These are phyloP conservation scores for Hypoxylon perforatum DNA, from an alignment of 495 filamentous ascomycete genomes.

Conservation along the genomic window DNA sequence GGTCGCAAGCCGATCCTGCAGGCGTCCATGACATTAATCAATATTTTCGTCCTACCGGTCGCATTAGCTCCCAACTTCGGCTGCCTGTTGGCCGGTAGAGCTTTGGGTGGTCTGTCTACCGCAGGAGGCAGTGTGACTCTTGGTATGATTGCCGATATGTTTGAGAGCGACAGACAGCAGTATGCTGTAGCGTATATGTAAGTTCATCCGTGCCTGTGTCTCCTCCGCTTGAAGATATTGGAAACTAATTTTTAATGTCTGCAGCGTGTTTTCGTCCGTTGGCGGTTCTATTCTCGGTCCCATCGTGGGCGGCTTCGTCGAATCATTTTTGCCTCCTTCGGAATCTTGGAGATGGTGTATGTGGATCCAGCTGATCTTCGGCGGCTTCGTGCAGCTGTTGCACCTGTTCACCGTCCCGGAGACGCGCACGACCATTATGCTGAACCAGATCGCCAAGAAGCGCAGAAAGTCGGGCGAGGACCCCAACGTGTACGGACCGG, in stretches of 20 bases:
- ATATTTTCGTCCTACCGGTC: constrained; percentile 79
- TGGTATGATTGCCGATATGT: constrained; percentile 86
- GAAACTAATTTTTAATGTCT: background rate
- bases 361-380: constrained; percentile 84
- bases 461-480: constrained; percentile 66
- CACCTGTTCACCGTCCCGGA: constrained; percentile 77
- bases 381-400: constrained; percentile 70
- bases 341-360: constrained; percentile 80
- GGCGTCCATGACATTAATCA: constrained; percentile 74
- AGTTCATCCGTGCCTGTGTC: constrained; percentile 28
- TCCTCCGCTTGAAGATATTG: background rate
- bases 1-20: constrained; percentile 81
- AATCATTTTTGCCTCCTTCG: constrained; percentile 59
- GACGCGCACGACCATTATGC: constrained; percentile 72
- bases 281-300: constrained; percentile 81
- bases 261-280: constrained; percentile 78
- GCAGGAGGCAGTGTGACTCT: constrained; percentile 85
- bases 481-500: constrained; percentile 70
- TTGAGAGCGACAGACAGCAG: constrained; percentile 77
- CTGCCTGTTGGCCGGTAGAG: constrained; percentile 72
- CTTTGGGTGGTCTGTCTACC: constrained; percentile 75
- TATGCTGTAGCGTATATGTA: constrained; percentile 73
- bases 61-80: constrained; percentile 76
- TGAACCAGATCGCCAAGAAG: constrained; percentile 74
- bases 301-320: constrained; percentile 81